Evolutionary conservation across 2,329 filamentous ascomycete genomes (phyloP).

Genomic region (Colletotrichum aenigma): DNA sequence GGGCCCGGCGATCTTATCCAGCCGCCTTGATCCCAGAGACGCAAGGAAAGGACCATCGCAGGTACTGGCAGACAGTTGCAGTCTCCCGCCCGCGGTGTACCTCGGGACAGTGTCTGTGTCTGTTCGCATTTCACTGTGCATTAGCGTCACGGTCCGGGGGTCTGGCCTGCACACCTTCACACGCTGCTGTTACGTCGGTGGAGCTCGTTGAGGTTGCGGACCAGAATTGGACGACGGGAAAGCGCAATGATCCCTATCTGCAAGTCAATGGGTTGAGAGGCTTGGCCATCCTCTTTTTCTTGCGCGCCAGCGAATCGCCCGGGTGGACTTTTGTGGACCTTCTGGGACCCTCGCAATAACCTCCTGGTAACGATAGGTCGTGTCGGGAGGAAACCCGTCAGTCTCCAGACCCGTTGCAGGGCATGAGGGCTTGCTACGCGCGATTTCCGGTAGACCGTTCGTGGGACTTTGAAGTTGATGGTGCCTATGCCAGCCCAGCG

Average conservation of each 20-base stretch:
- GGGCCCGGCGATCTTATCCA: conserved; percentile 4
- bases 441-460: conserved; percentile 10
- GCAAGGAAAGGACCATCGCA: not conserved
- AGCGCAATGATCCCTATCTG: conserved; percentile 20
- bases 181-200: conserved; percentile 23
- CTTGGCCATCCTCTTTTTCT: conserved; percentile 13
- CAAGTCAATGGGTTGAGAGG: conserved; percentile 15
- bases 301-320: conserved; percentile 17
- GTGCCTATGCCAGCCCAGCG: not conserved
- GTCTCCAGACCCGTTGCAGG: not conserved
- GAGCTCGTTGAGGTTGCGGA: conserved; percentile 6
- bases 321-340: conserved; percentile 9
- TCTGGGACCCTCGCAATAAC: conserved; percentile 9
- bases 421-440: not conserved
- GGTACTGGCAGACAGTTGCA: not conserved
- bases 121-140: not conserved
- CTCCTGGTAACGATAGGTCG: conserved; percentile 19
- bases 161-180: conserved; percentile 11
- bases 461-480: not conserved
- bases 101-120: conserved; percentile 6
- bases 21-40: conserved; percentile 1
- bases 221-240: conserved; percentile 10
- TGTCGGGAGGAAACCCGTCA: conserved; percentile 10
- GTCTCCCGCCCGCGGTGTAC: not conserved
- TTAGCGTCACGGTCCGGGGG: not conserved